Percentiles rank a stretch among this genome's conserved stretches.
phyloP scores from a whole-genome alignment of 2,329 filamentous ascomycete genomes.

The Verticillium nubilum region DNA sequence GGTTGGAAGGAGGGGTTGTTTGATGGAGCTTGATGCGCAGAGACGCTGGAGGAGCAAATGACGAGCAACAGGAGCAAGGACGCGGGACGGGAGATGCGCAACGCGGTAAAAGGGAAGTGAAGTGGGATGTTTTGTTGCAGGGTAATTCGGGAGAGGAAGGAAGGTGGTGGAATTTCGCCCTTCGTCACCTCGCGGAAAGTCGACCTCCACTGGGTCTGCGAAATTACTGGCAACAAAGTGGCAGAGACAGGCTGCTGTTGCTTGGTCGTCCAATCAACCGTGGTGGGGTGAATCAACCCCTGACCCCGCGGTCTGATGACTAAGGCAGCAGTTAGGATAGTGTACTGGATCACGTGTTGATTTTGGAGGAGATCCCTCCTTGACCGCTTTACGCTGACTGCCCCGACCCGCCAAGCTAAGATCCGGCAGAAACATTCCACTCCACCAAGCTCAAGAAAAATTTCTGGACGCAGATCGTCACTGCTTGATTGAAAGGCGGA shows the following conservation, averaged over 20 bases:
- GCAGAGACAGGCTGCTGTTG: neutral
- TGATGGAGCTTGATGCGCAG: conserved; percentile 2
- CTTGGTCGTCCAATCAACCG: conserved; percentile 34
- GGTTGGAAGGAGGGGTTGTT: neutral
- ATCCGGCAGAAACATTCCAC: conserved; percentile 12
- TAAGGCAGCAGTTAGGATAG: neutral
- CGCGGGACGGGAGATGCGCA: neutral
- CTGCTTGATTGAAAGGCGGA: neutral
- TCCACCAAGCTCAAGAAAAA: conserved; percentile 11
- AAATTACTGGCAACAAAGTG: conserved; percentile 14
- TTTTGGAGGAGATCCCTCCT: neutral
- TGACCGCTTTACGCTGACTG: neutral
- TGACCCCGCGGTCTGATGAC: conserved; percentile 2
- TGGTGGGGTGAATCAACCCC: conserved; percentile 18
- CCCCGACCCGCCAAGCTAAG: neutral
- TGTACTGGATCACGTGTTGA: conserved; percentile 1
- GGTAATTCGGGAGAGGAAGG: neutral
- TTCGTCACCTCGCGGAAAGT: neutral
- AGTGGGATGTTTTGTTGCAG: neutral
- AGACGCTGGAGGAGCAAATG: conserved; percentile 6
- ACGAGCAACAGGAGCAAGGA: conserved; percentile 2
- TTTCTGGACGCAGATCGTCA: conserved; percentile 8
- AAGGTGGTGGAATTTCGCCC: neutral
- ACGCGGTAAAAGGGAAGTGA: neutral
- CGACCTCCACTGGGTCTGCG: conserved; percentile 1